Percentiles rank a stretch among this genome's conserved stretches.
These are phyloP conservation scores for Ophiostoma populinum DNA, from an alignment of 2,329 filamentous ascomycete species.

Conservation along the genomic window DNA sequence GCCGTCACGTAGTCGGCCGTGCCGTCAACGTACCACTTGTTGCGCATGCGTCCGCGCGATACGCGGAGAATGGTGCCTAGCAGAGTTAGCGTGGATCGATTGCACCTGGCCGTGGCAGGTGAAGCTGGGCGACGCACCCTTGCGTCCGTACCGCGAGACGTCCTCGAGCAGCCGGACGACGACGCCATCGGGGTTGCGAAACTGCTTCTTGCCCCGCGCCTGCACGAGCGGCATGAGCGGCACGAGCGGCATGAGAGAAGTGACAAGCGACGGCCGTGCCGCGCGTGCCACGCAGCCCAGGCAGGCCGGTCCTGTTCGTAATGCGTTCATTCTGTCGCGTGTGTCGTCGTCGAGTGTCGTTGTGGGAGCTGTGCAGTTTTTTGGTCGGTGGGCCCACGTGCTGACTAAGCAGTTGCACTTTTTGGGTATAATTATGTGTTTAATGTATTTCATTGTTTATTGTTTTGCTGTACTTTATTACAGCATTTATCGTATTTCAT, in stretches of 20 bases:
- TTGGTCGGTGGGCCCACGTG: no score
- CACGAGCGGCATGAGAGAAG: no score
- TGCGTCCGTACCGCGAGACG: conserved; percentile 23
- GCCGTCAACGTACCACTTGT: conserved; percentile 18
- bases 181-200: conserved; percentile 23
- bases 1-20: conserved; percentile 21
- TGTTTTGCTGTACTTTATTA: no score
- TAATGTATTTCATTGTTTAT: no score
- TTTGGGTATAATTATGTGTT: no score
- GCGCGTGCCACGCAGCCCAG: conserved; percentile 5
- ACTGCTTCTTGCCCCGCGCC: conserved; percentile 19
- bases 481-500: no score
- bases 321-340: conserved; percentile 1
- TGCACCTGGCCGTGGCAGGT: not conserved
- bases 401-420: no score
- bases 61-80: conserved; percentile 18
- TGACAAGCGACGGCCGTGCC: not conserved
- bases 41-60: conserved; percentile 21
- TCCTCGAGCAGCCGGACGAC: conserved; percentile 26
- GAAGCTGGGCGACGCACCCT: conserved; percentile 16
- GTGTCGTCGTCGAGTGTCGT: no score
- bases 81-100: not conserved
- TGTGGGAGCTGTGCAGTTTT: no score
- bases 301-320: conserved; percentile 9
- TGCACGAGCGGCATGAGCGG: no score